phyloP scores from a whole-genome alignment of 257 asterid species.

The Rehmannia glutinosa region DNA sequence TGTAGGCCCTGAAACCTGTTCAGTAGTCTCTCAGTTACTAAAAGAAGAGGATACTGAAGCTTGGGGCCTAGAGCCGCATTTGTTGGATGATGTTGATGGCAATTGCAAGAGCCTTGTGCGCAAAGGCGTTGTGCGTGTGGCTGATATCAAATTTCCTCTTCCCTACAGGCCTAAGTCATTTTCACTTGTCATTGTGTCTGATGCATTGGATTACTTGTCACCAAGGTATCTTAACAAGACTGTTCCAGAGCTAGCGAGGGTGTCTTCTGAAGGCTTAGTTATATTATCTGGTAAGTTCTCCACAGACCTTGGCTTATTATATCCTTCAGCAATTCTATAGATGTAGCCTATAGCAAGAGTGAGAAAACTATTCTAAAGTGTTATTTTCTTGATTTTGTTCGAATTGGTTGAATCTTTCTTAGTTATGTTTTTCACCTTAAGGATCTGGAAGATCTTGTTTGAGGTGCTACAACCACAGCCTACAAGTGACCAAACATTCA shows the following conservation, averaged over 20 bases:
- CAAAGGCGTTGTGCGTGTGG: conserved; percentile 66
- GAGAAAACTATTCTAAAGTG: too few species aligned
- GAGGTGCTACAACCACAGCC: too few species aligned
- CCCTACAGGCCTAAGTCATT: conserved; percentile 80
- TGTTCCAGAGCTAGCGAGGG: conserved; percentile 67
- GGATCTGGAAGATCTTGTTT: neutral
- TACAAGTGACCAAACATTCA: neutral
- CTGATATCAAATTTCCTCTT: conserved; percentile 34
- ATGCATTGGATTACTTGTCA: conserved; percentile 84
- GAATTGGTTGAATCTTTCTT: too few species aligned
- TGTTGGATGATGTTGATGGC: conserved; percentile 63
- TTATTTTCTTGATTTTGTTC: neutral
- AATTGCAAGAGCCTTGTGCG: conserved; percentile 71
- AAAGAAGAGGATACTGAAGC: conserved; percentile 89
- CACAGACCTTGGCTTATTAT: neutral
- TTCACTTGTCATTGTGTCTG: conserved; percentile 75
- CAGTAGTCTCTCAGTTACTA: conserved; percentile 54
- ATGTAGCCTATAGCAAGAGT: too few species aligned
- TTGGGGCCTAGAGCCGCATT: conserved; percentile 89
- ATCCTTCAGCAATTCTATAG: too few species aligned
- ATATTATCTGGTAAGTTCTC: conserved; percentile 65
- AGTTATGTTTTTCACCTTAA: neutral
- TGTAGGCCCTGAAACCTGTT: conserved; percentile 89
- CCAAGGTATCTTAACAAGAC: conserved; percentile 76
- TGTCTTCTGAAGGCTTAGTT: conserved; percentile 69